Conservation (phyloP, 192 early-diverging fungal genomes). For the Rhizophagus clarus region DNA sequence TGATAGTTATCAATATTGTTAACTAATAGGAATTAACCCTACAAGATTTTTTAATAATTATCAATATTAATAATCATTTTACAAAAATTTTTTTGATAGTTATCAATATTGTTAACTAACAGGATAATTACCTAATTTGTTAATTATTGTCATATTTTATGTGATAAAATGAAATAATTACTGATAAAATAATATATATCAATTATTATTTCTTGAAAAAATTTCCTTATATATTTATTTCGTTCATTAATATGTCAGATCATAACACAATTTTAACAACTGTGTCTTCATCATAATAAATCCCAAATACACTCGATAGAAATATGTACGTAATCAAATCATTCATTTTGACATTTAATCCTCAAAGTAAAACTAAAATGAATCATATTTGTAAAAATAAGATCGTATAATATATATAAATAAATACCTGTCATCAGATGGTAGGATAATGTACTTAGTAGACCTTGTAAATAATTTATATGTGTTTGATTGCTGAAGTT, state of each 20-base stretch:
- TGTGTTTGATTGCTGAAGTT: not conserved
- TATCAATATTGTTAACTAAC: no score
- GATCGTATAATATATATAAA: no score
- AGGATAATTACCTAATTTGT: no score
- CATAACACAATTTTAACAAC: conserved; percentile 1
- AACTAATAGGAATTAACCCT: no score
- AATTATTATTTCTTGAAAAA: not conserved
- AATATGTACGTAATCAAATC: conserved; percentile 9
- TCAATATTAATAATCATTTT: no score
- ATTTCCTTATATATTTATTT: not conserved
- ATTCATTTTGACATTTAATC: not conserved
- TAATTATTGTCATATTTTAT: no score
- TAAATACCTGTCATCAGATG: conserved; percentile 12
- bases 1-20: no score
- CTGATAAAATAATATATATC: no score
- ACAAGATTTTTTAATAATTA: no score
- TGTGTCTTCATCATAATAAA: not conserved
- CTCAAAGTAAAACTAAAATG: conserved; percentile 1
- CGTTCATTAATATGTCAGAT: conserved; percentile 1
- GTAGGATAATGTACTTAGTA: not conserved
- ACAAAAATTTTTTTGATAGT: no score
- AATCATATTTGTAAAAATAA: not conserved
- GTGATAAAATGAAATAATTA: no score
- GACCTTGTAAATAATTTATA: not conserved
- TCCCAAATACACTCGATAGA: not conserved